A percentile compares a stretch with the other conserved stretches of the same genome.
phyloP scores from a whole-genome alignment of 768 basidiomycete species.

The Termitomyces sp. region DNA sequence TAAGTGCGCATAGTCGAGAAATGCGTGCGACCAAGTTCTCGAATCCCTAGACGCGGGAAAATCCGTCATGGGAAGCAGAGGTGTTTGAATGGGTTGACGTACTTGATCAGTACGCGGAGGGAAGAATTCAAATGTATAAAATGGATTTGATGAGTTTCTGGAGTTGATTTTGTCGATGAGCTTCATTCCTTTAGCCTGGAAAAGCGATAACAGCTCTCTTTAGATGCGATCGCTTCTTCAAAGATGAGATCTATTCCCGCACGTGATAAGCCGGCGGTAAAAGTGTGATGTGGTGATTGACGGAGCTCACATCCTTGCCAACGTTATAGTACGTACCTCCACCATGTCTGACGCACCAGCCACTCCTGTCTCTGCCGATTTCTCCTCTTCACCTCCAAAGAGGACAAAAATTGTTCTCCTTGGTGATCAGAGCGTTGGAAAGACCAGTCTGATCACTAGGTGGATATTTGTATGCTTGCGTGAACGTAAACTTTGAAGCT shows the following conservation, averaged over 20 bases:
- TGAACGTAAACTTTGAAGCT: background rate
- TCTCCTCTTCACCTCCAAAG: constrained; percentile 86
- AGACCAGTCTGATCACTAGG: constrained; percentile 98
- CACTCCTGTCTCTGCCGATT: constrained; percentile 76
- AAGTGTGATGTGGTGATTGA: constrained; percentile 9
- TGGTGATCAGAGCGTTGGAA: constrained; percentile 97
- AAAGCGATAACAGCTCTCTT: no score
- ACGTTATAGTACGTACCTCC: background rate
- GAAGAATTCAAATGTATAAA: constrained; percentile 96
- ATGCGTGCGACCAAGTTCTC: constrained; percentile 89
- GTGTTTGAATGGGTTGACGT: background rate
- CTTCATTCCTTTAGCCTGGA: no score
- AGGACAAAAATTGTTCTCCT: constrained; percentile 95
- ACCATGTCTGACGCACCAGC: constrained; percentile 45
- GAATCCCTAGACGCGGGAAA: constrained; percentile 59
- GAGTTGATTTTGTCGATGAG: constrained; percentile 63
- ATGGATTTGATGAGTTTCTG: constrained; percentile 49
- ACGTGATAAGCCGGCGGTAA: constrained; percentile 14
- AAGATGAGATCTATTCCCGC: constrained; percentile 7
- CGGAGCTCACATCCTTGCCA: constrained; percentile 1
- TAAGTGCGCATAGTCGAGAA: constrained; percentile 68
- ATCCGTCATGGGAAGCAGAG: background rate
- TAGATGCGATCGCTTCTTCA: no score
- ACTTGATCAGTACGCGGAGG: constrained; percentile 93
- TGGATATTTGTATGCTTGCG: constrained; percentile 32